Percentiles rank a stretch among this genome's conserved stretches.
phyloP scores from a whole-genome alignment of 2,329 filamentous ascomycete genomes.

The Lasiodiplodia citricola region DNA sequence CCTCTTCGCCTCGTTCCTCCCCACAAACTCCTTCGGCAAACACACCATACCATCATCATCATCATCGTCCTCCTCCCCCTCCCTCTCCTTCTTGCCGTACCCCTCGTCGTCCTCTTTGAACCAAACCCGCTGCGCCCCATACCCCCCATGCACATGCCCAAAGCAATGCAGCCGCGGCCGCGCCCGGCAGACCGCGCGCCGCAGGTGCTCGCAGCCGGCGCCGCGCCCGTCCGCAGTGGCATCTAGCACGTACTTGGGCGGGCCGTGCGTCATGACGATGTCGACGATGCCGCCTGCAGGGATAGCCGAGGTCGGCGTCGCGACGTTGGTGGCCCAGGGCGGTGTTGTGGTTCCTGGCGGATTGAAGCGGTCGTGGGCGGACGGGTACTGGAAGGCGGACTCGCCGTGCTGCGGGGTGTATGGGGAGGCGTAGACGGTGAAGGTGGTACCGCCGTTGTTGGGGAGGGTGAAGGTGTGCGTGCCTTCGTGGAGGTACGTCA shows the following conservation, averaged over 20 bases:
- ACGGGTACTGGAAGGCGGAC: conserved; percentile 62
- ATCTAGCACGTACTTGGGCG: conserved; percentile 59
- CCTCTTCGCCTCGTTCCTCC: conserved; percentile 16
- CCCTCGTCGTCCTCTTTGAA: conserved; percentile 43
- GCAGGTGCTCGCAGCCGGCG: conserved; percentile 62
- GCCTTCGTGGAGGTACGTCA: conserved; percentile 63
- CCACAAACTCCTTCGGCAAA: conserved; percentile 14
- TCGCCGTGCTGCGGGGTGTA: conserved; percentile 62
- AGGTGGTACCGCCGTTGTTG: conserved; percentile 50
- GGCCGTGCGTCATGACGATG: conserved; percentile 67
- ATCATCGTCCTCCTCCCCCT: background rate
- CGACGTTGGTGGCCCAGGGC: conserved; percentile 29
- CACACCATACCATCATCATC: background rate
- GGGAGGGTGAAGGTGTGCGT: conserved; percentile 51
- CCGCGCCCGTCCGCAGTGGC: conserved; percentile 30
- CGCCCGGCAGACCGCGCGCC: conserved; percentile 56
- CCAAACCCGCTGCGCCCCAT: conserved; percentile 41
- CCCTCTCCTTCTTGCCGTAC: conserved; percentile 34
- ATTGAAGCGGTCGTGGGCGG: conserved; percentile 59
- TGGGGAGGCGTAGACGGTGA: conserved; percentile 58
- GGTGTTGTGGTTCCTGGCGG: conserved; percentile 35
- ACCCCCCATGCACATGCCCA: conserved; percentile 66
- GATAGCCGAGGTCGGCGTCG: conserved; percentile 32
- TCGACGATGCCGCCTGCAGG: conserved; percentile 55
- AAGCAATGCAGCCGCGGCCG: conserved; percentile 63